Base-by-base conservation (phyloP, 1,139 yeast genomes). In the Debaryomyces coudertii region DNA sequence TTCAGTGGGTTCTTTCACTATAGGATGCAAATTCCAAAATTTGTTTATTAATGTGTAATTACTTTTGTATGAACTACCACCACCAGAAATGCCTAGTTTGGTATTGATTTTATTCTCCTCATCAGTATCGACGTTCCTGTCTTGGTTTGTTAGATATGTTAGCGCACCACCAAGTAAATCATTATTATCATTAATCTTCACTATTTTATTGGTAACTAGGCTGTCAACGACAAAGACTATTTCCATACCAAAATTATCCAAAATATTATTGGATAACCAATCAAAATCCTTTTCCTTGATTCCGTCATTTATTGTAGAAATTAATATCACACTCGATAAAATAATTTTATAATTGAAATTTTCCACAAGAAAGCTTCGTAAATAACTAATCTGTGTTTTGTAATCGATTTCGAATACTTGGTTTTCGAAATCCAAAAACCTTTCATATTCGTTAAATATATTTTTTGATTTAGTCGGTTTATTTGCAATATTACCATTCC, bases 391-490 rank as follows among this genome's bases (percentile, higher is more conserved):
- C 30, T 82, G 80, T 6, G 74, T 70, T 36, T 79, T 72, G 48
- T 82, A 79, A 52, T 83, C 86, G 50, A 80, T 61, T 9, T 80
- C 82, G 45, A 87, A 71, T 2, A 89, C 67, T 43, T 85, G 87
- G 63, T 90, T 95, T 59, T 90, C 95, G 40, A 90, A 72, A 48
- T 82, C 85, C 16, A 90, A 66, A 48, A 79, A 73, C 23, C 72
- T 69, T 53, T 83, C 83, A 61, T 83, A 83, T 40, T 65, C 68
- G 35, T 65, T 53, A 49, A 51, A 58, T 31, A 53, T 56, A 8
- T 47, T 46, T 2, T 47, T 44, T 16, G 58, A 49, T 40, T 52
- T 49, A 25, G 52, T 37, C 46, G 55, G 61, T 14, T 60, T 67
- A 28, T 66, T 71, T 2, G 65, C 42, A 15, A 23, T 36, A 28